phyloP scores from a whole-genome alignment of 2,329 filamentous ascomycete species.

The Claviceps citrina region DNA sequence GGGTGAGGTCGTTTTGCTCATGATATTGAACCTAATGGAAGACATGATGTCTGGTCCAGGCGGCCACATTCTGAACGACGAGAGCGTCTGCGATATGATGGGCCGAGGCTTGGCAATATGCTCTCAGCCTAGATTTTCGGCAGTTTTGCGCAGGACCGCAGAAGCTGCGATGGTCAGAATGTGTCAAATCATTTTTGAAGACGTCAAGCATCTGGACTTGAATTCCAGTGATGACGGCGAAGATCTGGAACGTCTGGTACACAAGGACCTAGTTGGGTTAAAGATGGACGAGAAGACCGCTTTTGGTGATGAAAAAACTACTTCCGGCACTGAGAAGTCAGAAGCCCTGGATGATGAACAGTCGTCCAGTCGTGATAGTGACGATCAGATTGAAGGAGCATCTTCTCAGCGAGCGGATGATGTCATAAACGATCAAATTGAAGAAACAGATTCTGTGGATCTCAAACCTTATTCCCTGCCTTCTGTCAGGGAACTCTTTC shows the following conservation, averaged over 20 bases:
- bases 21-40: conserved; percentile 96
- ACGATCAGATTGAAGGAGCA: conserved; percentile 1
- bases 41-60: conserved; percentile 91
- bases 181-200: conserved; percentile 96
- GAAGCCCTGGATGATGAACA: not conserved
- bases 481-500: conserved; percentile 85
- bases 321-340: conserved; percentile 4
- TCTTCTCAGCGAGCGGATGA: conserved; percentile 2
- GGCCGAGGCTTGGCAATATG: conserved; percentile 94
- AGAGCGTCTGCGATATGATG: conserved; percentile 99
- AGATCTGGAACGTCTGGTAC: conserved; percentile 48
- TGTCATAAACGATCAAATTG: conserved; percentile 18
- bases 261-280: conserved; percentile 56
- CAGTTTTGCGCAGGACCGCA: conserved; percentile 76
- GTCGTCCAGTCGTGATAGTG: not conserved
- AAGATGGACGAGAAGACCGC: conserved; percentile 56
- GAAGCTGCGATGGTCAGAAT: conserved; percentile 97
- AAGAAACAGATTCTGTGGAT: conserved; percentile 33
- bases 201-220: conserved; percentile 72
- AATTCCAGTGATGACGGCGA: conserved; percentile 54
- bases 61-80: conserved; percentile 85
- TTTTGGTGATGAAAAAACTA: conserved; percentile 4
- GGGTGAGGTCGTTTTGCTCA: conserved; percentile 85
- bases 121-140: conserved; percentile 81
- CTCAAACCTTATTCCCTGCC: conserved; percentile 85